These are phyloP conservation scores for Pyropia haitanensis DNA, from an alignment of 23 red algal genomes.

Conservation along the genomic window DNA sequence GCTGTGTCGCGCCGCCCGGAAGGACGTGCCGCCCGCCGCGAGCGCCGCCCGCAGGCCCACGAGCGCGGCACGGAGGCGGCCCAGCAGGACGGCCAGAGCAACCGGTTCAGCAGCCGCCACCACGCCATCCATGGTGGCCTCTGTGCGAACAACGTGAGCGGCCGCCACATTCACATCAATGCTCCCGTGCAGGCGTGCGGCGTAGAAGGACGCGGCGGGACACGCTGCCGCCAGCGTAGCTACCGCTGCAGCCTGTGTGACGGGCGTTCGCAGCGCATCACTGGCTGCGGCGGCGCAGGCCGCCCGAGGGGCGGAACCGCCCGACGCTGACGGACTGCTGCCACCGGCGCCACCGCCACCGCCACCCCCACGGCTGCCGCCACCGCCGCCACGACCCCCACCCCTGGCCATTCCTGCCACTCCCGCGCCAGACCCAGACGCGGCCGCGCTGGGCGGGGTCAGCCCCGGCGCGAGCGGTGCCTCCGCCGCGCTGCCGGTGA, in stretches of 20 bases:
- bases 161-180: constrained; percentile 54
- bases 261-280: constrained; percentile 4
- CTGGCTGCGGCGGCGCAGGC: background rate
- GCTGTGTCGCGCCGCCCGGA: constrained; percentile 16
- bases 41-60: constrained; percentile 5
- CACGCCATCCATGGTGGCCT: constrained; percentile 33
- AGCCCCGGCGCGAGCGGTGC: background rate
- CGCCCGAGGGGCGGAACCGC: background rate
- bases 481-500: background rate
- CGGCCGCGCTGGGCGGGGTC: background rate
- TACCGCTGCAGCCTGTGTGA: constrained; percentile 15
- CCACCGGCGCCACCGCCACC: background rate
- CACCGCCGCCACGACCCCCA: background rate
- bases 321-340: background rate
- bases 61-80: constrained; percentile 14
- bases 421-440: background rate
- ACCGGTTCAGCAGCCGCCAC: constrained; percentile 44
- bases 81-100: constrained; percentile 26
- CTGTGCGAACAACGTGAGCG: constrained; percentile 30
- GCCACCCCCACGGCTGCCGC: background rate
- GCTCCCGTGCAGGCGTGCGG: constrained; percentile 33
- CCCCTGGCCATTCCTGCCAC: background rate
- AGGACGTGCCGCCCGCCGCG: constrained; percentile 6
- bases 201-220: constrained; percentile 42
- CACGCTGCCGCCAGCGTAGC: constrained; percentile 37